Evolutionary conservation across 2,329 filamentous ascomycete species (phyloP), one percentile per base, ranked within the genome.

Genomic region (Colletotrichum caudatum): DNA sequence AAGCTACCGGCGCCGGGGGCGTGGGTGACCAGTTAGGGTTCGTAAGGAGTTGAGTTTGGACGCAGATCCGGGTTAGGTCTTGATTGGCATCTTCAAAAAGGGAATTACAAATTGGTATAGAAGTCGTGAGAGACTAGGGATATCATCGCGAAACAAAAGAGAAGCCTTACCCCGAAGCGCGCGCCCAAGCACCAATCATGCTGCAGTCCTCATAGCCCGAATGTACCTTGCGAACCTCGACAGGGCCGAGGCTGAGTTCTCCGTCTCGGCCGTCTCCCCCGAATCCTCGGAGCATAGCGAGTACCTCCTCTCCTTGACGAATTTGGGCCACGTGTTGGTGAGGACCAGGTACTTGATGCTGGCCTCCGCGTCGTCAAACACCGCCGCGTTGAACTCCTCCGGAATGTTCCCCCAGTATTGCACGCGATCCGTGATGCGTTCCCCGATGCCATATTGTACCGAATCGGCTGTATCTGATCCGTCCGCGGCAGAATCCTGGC

Each of bases 331-430:
- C 0, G 77, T 78, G 67, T 78, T 78, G 26, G 77, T 78, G 44
- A 78, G 73, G 6, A 78, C 78, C 7, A 90, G 82, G 67, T 89
- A 88, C 77, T 88, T 89, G 78, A 90, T 85, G 71, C 84, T 85
- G 33, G 80, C 77, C 75, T 88, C 84, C 0, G 88, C 87, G n/a
- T 79, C 81, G 74, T 89, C 86, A 69, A 90, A 90, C 5, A 89
- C 82, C 0, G 74, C 75, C 5, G 79, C 77, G 46, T 82, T 81
- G 71, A 90, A 90, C 0, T 72, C 79, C 4, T 78, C 76, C 0
- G 86, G 81, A 20, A 82, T 83, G 54, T 77, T 75, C 2, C 73
- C 73, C 20, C 63, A 71, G 64, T 73, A 74, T 20, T 65, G 66
- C 37, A 46, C 54, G 7, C 46, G 54, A 37, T 71, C 66, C 18